These are phyloP conservation scores for Diophrys appendiculata DNA, from an alignment of 73 alveolate genomes.

Conservation along the genomic window DNA sequence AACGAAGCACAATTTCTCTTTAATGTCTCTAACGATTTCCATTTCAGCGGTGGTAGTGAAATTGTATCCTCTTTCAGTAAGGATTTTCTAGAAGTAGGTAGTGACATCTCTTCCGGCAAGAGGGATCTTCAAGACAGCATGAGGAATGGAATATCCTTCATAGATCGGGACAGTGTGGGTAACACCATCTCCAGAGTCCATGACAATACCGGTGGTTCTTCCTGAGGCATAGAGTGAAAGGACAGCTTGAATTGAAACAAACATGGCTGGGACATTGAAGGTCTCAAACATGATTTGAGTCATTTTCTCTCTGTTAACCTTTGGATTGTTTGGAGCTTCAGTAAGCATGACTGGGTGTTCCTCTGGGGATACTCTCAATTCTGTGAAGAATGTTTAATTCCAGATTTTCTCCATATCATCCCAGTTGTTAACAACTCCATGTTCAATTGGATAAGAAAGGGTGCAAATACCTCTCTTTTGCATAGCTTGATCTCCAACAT, in stretches of 20 bases:
- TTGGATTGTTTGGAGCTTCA: constrained; percentile 87
- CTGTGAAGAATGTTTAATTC: constrained; percentile 82
- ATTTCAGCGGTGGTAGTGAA: constrained; percentile 66
- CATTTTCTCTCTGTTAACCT: constrained; percentile 83
- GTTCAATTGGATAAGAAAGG: constrained; percentile 90
- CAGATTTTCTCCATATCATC: constrained; percentile 95
- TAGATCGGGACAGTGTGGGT: constrained; percentile 72
- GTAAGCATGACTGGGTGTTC: constrained; percentile 89
- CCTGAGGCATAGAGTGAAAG: constrained; percentile 67
- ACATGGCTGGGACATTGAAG: constrained; percentile 83
- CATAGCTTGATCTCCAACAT: constrained; percentile 70
- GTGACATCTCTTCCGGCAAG: constrained; percentile 76
- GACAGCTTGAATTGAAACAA: constrained; percentile 54
- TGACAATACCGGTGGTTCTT: constrained; percentile 66
- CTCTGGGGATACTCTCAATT: constrained; percentile 60
- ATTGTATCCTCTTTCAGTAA: constrained; percentile 56
- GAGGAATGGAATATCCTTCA: constrained; percentile 66
- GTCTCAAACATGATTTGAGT: constrained; percentile 91
- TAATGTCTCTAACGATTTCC: constrained; percentile 66
- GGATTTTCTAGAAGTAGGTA: constrained; percentile 19
- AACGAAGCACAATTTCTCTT: constrained; percentile 63
- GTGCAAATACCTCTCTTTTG: constrained; percentile 69
- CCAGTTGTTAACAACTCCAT: constrained; percentile 95
- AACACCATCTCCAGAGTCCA: constrained; percentile 78
- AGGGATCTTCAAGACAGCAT: constrained; percentile 50